Evolutionary conservation across 1,139 yeast species (phyloP).

Genomic region (Hanseniaspora sp.): DNA sequence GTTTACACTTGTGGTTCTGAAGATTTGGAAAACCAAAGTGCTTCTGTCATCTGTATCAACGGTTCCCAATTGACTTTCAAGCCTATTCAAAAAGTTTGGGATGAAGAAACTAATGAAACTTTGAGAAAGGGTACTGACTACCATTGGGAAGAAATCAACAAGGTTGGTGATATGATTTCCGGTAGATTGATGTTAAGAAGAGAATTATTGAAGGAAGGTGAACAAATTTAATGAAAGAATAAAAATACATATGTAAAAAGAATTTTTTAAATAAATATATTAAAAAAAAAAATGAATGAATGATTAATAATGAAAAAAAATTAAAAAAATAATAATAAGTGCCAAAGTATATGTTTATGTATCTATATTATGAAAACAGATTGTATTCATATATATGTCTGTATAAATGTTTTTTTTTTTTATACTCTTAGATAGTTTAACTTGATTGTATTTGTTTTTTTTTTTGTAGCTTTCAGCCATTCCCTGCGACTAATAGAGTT

Average conservation of each 20-base stretch:
- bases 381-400: too few species aligned
- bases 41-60: conserved; percentile 59
- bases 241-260: conserved; percentile 16
- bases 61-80: conserved; percentile 53
- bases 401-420: too few species aligned
- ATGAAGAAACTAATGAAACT: conserved; percentile 45
- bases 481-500: too few species aligned
- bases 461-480: too few species aligned
- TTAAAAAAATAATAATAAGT: not conserved
- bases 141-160: conserved; percentile 56
- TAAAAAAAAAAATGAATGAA: not conserved
- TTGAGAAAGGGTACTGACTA: conserved; percentile 56
- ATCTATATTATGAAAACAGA: too few species aligned
- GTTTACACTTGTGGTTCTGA: conserved; percentile 33
- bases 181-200: conserved; percentile 48
- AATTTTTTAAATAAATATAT: not conserved
- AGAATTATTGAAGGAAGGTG: conserved; percentile 25
- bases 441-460: too few species aligned
- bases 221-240: conserved; percentile 15
- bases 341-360: too few species aligned
- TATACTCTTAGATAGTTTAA: too few species aligned
- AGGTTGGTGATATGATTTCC: conserved; percentile 56
- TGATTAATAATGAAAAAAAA: not conserved
- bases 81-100: conserved; percentile 45
- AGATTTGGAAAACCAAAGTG: conserved; percentile 31